Percentiles rank a stretch among this genome's conserved stretches.
Conservation (phyloP, 768 basidiomycete genomes). For the Suillus discolor region DNA sequence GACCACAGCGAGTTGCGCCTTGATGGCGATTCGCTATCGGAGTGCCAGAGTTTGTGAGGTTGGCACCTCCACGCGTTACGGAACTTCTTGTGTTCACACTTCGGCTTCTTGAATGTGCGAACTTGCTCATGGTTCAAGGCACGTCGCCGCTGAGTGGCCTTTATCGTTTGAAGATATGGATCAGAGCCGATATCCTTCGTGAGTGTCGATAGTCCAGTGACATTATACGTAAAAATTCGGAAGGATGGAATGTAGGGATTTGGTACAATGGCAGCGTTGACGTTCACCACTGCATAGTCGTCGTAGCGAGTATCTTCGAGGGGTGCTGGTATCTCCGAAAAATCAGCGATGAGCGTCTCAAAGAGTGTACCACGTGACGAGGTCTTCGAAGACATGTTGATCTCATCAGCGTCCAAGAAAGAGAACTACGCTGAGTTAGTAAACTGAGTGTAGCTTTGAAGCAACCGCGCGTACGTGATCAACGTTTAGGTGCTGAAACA, state of each 20-base stretch:
- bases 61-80: slow-evolving; percentile 66
- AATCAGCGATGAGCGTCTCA: slow-evolving; percentile 64
- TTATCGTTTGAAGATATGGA: slow-evolving; percentile 1
- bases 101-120: slow-evolving; percentile 40
- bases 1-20: slow-evolving; percentile 68
- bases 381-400: slow-evolving; percentile 42
- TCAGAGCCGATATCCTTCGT: slow-evolving; percentile 7
- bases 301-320: slow-evolving; percentile 54
- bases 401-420: slow-evolving; percentile 54
- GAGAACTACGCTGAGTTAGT: slow-evolving; percentile 44
- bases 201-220: slow-evolving; percentile 39
- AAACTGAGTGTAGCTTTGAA: neutral
- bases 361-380: slow-evolving; percentile 11
- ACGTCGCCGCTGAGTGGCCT: neutral
- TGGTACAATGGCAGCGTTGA: slow-evolving; percentile 80
- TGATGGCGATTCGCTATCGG: slow-evolving; percentile 67
- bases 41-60: slow-evolving; percentile 61
- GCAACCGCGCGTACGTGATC: slow-evolving; percentile 60
- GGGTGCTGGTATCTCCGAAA: slow-evolving; percentile 58
- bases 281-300: slow-evolving; percentile 76
- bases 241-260: slow-evolving; percentile 85
- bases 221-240: slow-evolving; percentile 82
- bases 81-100: slow-evolving; percentile 53
- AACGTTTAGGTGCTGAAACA: slow-evolving; percentile 72
- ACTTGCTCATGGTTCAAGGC: slow-evolving; percentile 47